Evolutionary conservation across 345 rosid species (phyloP).

Genomic region (Rubroshorea leprosula): DNA sequence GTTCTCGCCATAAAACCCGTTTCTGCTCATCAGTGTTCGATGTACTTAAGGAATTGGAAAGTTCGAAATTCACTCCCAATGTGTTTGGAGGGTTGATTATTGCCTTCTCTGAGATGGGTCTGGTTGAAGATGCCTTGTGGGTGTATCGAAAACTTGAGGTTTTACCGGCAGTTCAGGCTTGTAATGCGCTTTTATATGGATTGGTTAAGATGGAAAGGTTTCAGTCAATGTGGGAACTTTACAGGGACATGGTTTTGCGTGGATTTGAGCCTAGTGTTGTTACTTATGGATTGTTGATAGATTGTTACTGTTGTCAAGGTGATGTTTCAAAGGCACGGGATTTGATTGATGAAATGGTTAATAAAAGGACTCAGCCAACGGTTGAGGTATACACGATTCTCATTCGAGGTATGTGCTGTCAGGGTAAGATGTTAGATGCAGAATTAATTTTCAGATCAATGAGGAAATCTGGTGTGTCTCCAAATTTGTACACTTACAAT

Average conservation of each 20-base stretch:
- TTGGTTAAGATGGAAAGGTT: conserved; percentile 37
- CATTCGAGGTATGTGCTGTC: conserved; percentile 43
- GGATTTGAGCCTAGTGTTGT: conserved; percentile 52
- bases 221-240: conserved; percentile 44
- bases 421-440: conserved; percentile 40
- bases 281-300: conserved; percentile 51
- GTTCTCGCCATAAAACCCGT: conserved; percentile 24
- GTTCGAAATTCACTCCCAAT: conserved; percentile 25
- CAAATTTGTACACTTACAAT: conserved; percentile 51
- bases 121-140: conserved; percentile 57
- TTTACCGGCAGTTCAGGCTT: conserved; percentile 43
- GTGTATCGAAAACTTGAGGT: conserved; percentile 34
- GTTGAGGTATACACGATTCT: conserved; percentile 47
- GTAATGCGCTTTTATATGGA: conserved; percentile 48
- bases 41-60: conserved; percentile 30
- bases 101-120: conserved; percentile 48
- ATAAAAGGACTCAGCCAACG: conserved; percentile 41
- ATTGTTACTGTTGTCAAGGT: conserved; percentile 52
- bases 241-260: conserved; percentile 34
- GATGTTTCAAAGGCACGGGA: conserved; percentile 29
- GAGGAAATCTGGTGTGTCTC: conserved; percentile 33
- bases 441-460: conserved; percentile 35
- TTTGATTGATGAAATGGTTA: conserved; percentile 42
- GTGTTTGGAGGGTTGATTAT: conserved; percentile 50
- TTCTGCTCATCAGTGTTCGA: conserved; percentile 29